Conservation (phyloP, 176 grass and related monocot species). For the Panicum miliaceum region DNA sequence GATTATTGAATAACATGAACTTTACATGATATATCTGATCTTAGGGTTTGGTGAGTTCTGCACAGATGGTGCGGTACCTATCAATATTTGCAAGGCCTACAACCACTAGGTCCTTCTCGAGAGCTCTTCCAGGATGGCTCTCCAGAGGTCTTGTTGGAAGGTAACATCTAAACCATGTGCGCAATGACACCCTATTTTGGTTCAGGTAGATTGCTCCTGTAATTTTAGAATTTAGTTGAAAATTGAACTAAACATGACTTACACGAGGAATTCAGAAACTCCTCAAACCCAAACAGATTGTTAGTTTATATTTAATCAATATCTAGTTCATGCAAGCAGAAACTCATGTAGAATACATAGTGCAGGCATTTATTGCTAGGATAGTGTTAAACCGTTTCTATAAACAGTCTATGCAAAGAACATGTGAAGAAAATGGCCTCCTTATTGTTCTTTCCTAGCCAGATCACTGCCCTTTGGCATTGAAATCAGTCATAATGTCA, state of each 20-base stretch:
- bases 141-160: conserved; percentile 95
- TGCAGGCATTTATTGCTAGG: background rate
- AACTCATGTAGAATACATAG: background rate
- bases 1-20: conserved; percentile 38
- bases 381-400: background rate
- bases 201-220: background rate
- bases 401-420: background rate
- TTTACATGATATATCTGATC: conserved; percentile 43
- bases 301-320: background rate
- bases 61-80: conserved; percentile 87
- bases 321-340: background rate
- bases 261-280: background rate
- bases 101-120: conserved; percentile 72
- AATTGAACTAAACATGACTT: background rate
- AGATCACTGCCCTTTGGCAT: background rate
- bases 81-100: conserved; percentile 90
- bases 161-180: conserved; percentile 48
- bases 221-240: background rate
- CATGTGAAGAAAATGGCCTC: background rate
- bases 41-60: conserved; percentile 95
- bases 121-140: conserved; percentile 78
- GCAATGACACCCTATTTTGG: background rate
- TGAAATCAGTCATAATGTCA: background rate
- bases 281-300: background rate
- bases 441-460: background rate